Conservation (phyloP, 768 basidiomycete genomes). For the Kwoniella europaea region DNA sequence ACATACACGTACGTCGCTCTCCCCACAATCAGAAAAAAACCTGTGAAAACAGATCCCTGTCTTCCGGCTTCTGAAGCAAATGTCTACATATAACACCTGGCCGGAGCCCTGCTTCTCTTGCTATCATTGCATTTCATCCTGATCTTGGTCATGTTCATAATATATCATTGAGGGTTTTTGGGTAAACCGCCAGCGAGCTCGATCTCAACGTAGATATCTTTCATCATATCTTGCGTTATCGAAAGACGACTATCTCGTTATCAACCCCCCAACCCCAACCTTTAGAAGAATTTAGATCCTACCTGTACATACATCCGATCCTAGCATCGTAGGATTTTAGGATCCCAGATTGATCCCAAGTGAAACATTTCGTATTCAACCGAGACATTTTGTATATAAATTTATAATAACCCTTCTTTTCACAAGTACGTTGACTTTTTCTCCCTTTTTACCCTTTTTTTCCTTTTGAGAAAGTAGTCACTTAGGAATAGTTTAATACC, state of each 20-base stretch:
- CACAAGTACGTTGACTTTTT: neutral
- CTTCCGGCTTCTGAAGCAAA: too few species aligned
- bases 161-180: too few species aligned
- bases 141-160: neutral
- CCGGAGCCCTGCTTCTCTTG: neutral
- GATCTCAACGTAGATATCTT: neutral
- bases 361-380: conserved; percentile 29
- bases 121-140: neutral
- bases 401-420: neutral
- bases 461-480: neutral
- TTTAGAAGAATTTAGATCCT: neutral
- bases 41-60: neutral
- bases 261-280: neutral
- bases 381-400: conserved; percentile 21
- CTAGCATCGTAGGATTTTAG: neutral
- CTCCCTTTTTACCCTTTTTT: neutral
- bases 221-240: neutral
- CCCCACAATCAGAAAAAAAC: neutral
- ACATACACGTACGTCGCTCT: neutral
- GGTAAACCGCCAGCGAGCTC: neutral
- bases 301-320: neutral
- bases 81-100: neutral
- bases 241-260: neutral
- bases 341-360: neutral
- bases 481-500: conserved; percentile 11